phyloP scores from a whole-genome alignment of 257 asterid genomes.

The Gentiana macrophylla region DNA sequence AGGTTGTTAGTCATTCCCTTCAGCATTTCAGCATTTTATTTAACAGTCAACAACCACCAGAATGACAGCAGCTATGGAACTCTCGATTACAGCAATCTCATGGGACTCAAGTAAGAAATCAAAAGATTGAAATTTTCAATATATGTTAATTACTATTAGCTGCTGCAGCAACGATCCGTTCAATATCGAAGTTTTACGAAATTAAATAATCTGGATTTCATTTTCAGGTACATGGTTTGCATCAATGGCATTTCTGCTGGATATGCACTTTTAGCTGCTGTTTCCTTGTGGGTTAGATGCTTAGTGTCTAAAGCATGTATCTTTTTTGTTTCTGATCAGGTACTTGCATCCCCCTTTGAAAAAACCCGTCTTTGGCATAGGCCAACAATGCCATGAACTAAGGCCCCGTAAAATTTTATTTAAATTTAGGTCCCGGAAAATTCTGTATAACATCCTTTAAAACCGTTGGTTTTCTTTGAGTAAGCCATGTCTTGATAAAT shows the following conservation, averaged over 20 bases:
- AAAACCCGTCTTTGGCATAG: too few species aligned
- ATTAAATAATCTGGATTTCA: not conserved
- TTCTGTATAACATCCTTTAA: not conserved
- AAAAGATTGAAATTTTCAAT: not conserved
- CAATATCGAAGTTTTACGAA: slow-evolving; percentile 3
- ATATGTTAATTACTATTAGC: not conserved
- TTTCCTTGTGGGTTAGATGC: slow-evolving; percentile 43
- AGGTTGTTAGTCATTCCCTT: slow-evolving; percentile 60
- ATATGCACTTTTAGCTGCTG: slow-evolving; percentile 64
- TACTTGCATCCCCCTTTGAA: slow-evolving; percentile 8
- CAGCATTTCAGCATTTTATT: slow-evolving; percentile 62
- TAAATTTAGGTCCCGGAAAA: too few species aligned
- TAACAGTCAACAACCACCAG: slow-evolving; percentile 37
- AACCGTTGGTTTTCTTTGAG: not conserved
- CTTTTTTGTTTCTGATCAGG: slow-evolving; percentile 88
- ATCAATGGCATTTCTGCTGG: slow-evolving; percentile 53
- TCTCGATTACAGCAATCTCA: slow-evolving; percentile 43
- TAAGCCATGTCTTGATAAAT: too few species aligned
- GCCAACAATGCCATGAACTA: too few species aligned
- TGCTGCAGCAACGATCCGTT: not conserved
- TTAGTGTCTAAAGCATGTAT: slow-evolving; percentile 59
- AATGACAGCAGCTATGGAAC: slow-evolving; percentile 48
- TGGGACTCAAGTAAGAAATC: slow-evolving; percentile 51
- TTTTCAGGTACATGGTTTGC: slow-evolving; percentile 63
- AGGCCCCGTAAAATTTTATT: too few species aligned